Evolutionary conservation across 2,329 filamentous ascomycete species (phyloP), one percentile per base, ranked within the genome.

Genomic region (Fonsecaea pugnacius): DNA sequence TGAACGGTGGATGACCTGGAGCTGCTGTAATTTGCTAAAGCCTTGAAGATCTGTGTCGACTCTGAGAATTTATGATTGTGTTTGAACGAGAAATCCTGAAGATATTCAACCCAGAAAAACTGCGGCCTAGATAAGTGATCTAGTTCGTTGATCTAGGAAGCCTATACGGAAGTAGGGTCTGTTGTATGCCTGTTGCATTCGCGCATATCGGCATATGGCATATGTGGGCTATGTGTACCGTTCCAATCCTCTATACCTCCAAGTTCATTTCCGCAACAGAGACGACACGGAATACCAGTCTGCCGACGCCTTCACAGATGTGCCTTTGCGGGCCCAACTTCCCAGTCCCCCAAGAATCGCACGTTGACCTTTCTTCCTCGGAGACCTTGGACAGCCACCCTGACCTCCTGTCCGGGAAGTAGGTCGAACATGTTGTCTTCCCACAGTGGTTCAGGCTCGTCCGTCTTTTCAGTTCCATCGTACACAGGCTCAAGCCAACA

Each of bases 351-450:
- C 40, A 63, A 30, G 30, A 51, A 63, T 32, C 54, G 12, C 12
- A 57, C 60, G 5, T 58, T 57, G n/a, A 63, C 33, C 18, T 43
- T 30, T 14, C 61, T 35, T 7, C 56, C 56, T 50, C 35, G 56
- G 75, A 71, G 18, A 5, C 64, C 64, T 4, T 59, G 60, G 4
- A 64, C 64, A 18, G 6, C 16, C n/a, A 78, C 67, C 2, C 62
- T 70, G 69, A 85, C 82, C 64, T 82, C 80, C 70, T 85, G 83
- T 2, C 83, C 83, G 9, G 84, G 84, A 2, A 85, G 79, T 60
- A 86, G 73, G 69, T 86, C 84, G 51, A 86, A 76, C 12, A 82
- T 83, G 69, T 82, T 85, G 70, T 86, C 84, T 9, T 56, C 30
- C 62, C 62, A 60, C 27, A 56, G 30, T 16, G 57, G 55, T 80